Base-by-base conservation (phyloP, 345 rosid species). In the Gossypium arboreum region DNA sequence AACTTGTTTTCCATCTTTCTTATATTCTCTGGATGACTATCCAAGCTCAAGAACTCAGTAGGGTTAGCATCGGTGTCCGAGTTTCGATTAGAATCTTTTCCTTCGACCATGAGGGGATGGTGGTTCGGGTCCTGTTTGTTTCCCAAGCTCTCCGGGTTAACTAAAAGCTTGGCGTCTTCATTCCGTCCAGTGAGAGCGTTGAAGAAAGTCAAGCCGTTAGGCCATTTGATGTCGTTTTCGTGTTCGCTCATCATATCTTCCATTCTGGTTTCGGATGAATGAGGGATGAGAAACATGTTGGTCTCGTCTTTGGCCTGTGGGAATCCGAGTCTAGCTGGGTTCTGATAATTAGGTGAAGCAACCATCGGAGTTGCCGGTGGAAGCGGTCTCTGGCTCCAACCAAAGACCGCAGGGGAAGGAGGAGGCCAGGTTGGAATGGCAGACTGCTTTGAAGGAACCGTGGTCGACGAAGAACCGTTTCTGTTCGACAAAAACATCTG, bases 141-240 rank as follows among this genome's bases (percentile, higher is more conserved):
- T 62, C 85, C 87, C 15, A 85, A 65, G 79, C 78, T 85, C 43
- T 92, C 97, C 0, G 87, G 87, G 82, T 87, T 84, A 64, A 90
- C 88, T 80, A 95, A 75, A 55, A 91, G 96, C 82, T 86, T 89
- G 57, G 93, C 92, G 57, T 87, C 91, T 2, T 91, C 94, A 2
- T 85, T 81, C 56, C 85, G 84, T 17, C 93, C 89, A 2, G 94
- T 89, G 63, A 95, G 83, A 8, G 94, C 98, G 71, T 86, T 89
- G 83, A 91, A 93, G 83, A 93, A 71, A 39, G 96, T 88, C 77
- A 90, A 73, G 70, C 97, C 97, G 22, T 86, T 85, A 0, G 98
- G 97, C 99, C 99, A 91, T 82, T 95, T 90, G 84, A 90, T 89
- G 79, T 95, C 98, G 1, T 76, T 85, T 75, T 93, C 92, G 1